These are phyloP conservation scores for Lophium mytilinum DNA, from an alignment of 495 filamentous ascomycete species.

Conservation along the genomic window DNA sequence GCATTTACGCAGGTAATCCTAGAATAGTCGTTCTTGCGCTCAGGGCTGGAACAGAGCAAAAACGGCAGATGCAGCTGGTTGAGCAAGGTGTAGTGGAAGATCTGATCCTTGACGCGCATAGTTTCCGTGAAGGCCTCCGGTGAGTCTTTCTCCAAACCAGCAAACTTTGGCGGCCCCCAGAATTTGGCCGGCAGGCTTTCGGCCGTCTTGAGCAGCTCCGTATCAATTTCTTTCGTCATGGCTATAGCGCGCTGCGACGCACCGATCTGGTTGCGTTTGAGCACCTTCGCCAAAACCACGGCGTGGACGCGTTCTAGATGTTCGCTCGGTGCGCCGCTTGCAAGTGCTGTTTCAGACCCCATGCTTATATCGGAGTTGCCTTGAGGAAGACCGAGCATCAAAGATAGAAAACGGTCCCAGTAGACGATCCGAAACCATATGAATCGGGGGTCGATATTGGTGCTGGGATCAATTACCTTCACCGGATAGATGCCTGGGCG, in stretches of 20 bases:
- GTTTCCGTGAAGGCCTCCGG: conserved; percentile 11
- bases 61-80: conserved; percentile 15
- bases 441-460: conserved; percentile 11
- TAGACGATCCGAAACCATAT: conserved; percentile 33
- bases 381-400: conserved; percentile 34
- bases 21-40: conserved; percentile 28
- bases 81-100: conserved; percentile 3
- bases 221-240: conserved; percentile 7
- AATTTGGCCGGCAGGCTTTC: conserved; percentile 17
- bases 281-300: neutral
- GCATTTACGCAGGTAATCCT: conserved; percentile 33
- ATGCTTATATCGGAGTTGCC: conserved; percentile 19
- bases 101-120: conserved; percentile 14
- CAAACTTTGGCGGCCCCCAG: conserved; percentile 10
- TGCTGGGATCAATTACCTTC: neutral
- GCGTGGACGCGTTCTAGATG: conserved; percentile 25
- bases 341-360: conserved; percentile 1
- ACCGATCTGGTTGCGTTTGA: conserved; percentile 8
- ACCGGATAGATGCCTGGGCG: neutral
- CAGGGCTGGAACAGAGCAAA: neutral
- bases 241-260: neutral
- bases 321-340: conserved; percentile 3
- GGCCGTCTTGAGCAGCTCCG: neutral
- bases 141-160: neutral
- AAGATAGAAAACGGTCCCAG: conserved; percentile 30